Evolutionary conservation across 2,329 filamentous ascomycete genomes (phyloP).

Genomic region (Pezicula radicicola): DNA sequence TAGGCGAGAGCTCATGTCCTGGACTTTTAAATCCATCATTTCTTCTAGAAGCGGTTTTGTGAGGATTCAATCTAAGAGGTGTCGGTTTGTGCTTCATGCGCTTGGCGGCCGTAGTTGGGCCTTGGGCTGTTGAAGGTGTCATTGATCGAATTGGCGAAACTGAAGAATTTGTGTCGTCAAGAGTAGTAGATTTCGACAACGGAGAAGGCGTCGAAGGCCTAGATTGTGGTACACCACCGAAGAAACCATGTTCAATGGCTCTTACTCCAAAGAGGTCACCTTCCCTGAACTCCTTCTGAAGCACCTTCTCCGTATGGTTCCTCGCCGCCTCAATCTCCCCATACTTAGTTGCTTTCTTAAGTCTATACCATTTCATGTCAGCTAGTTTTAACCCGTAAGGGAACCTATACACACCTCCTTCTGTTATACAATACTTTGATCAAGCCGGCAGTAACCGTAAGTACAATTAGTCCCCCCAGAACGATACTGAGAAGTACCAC

Average conservation of each 20-base stretch:
- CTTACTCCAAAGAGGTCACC: constrained; percentile 22
- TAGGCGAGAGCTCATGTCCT: neutral
- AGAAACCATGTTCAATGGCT: constrained; percentile 22
- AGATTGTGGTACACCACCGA: constrained; percentile 21
- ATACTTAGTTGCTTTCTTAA: constrained; percentile 12
- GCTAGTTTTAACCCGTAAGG: neutral
- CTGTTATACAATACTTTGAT: constrained; percentile 19
- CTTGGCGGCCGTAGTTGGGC: neutral
- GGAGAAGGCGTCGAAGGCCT: constrained; percentile 18
- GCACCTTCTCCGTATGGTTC: constrained; percentile 13
- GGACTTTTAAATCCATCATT: neutral
- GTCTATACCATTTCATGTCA: constrained; percentile 6
- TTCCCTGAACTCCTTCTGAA: constrained; percentile 14
- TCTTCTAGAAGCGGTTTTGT: neutral
- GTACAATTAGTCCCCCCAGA: constrained; percentile 13
- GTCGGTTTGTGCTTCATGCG: constrained; percentile 14
- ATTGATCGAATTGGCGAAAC: constrained; percentile 12
- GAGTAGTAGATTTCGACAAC: constrained; percentile 9
- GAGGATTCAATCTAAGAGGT: constrained; percentile 13
- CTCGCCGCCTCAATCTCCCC: constrained; percentile 14
- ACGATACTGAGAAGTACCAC: constrained; percentile 11
- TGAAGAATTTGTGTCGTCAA: constrained; percentile 3
- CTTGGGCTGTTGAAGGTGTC: constrained; percentile 1
- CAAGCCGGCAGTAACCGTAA: constrained; percentile 17
- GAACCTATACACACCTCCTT: constrained; percentile 13